Evolutionary conservation across 805 yeast genomes (phyloP).

Genomic region (Isabelozyma heimii): DNA sequence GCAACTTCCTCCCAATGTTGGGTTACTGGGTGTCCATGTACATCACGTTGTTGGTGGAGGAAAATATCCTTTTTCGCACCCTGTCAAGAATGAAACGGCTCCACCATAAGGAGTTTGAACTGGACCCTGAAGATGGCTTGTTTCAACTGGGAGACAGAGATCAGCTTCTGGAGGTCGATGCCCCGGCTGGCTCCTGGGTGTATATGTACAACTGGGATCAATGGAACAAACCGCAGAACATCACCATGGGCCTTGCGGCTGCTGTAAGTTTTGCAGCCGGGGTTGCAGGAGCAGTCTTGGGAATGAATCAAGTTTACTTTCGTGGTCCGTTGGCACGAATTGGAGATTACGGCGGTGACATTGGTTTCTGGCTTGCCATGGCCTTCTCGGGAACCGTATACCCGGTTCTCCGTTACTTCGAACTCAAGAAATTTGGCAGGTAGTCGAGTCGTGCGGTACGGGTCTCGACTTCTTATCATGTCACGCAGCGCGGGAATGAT

Average conservation of each 20-base stretch:
- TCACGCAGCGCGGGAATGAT: too few species aligned
- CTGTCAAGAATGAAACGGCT: constrained; percentile 17
- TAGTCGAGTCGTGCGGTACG: constrained; percentile 2
- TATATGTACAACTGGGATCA: constrained; percentile 26
- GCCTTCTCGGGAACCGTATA: constrained; percentile 30
- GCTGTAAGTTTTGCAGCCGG: constrained; percentile 27
- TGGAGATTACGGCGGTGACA: constrained; percentile 33
- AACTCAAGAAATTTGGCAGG: constrained; percentile 25
- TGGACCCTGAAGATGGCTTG: constrained; percentile 4
- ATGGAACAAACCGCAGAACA: constrained; percentile 25
- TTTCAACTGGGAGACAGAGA: not conserved
- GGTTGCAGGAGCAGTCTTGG: constrained; percentile 37
- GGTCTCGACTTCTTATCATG: too few species aligned
- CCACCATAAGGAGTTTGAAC: constrained; percentile 25
- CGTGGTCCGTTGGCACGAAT: constrained; percentile 36
- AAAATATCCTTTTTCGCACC: constrained; percentile 29
- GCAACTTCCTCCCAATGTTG: constrained; percentile 40
- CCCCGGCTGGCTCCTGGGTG: constrained; percentile 2
- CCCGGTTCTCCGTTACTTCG: constrained; percentile 29
- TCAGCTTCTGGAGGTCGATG: not conserved
- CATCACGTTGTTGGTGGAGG: constrained; percentile 31
- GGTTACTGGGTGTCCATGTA: constrained; percentile 42
- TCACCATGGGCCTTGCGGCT: constrained; percentile 35
- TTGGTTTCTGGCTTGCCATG: constrained; percentile 37
- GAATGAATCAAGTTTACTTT: constrained; percentile 40